These are phyloP conservation scores for Talaromyces piceae DNA, from an alignment of 2,329 filamentous ascomycete species.

Conservation along the genomic window DNA sequence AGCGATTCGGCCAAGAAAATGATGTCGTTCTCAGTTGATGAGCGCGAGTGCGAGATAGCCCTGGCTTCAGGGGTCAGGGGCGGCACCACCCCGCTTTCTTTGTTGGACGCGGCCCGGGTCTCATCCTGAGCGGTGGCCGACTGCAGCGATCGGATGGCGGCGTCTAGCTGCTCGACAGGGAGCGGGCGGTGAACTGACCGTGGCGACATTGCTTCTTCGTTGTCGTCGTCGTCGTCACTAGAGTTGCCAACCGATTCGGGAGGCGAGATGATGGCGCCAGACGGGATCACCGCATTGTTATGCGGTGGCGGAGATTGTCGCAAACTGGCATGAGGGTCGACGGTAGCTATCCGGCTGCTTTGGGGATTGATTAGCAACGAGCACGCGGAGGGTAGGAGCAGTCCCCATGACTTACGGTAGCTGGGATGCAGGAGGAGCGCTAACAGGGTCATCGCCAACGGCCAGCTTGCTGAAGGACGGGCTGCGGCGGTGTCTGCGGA, in stretches of 20 bases:
- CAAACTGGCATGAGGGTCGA: slow-evolving; percentile 52
- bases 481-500: slow-evolving; percentile 54
- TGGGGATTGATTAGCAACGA: not conserved
- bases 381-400: not conserved
- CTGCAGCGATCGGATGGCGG: slow-evolving; percentile 61
- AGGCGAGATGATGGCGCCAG: slow-evolving; percentile 80
- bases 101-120: not conserved
- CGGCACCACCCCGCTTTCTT: not conserved
- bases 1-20: slow-evolving; percentile 33
- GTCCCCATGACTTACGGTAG: not conserved
- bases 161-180: slow-evolving; percentile 54
- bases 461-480: slow-evolving; percentile 40
- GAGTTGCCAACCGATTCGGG: slow-evolving; percentile 76
- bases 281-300: slow-evolving; percentile 68
- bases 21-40: slow-evolving; percentile 48
- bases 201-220: slow-evolving; percentile 52
- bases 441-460: not conserved
- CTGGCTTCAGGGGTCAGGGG: slow-evolving; percentile 8
- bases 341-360: not conserved
- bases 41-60: slow-evolving; percentile 13
- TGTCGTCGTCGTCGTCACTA: no score
- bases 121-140: slow-evolving; percentile 38
- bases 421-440: not conserved
- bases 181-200: slow-evolving; percentile 19
- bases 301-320: slow-evolving; percentile 79